These are phyloP conservation scores for Trichoderma sp. DNA, from an alignment of 2,329 filamentous ascomycete species.

Conservation along the genomic window DNA sequence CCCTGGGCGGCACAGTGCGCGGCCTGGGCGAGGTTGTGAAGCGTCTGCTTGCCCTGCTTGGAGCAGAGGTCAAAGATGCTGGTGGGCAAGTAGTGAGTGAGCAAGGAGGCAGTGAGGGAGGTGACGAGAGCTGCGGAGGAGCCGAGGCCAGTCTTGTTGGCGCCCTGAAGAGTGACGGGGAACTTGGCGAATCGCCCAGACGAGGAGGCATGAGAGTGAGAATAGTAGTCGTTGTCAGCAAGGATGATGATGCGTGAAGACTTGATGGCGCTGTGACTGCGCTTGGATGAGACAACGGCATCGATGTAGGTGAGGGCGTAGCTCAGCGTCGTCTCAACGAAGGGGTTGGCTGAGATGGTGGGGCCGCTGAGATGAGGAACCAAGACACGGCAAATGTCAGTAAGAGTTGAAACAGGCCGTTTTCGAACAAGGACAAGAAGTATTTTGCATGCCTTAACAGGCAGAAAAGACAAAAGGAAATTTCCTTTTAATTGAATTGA, in stretches of 20 bases:
- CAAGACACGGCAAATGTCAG: conserved; percentile 5
- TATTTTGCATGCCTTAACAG: not conserved
- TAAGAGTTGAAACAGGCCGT: not conserved
- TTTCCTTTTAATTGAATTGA: not conserved
- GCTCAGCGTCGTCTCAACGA: conserved; percentile 86
- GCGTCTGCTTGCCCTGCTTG: conserved; percentile 53
- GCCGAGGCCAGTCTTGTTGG: conserved; percentile 94
- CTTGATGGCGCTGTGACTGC: conserved; percentile 51
- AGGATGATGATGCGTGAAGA: conserved; percentile 80
- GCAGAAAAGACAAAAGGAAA: not conserved
- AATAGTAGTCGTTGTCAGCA: conserved; percentile 97
- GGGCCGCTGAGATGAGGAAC: conserved; percentile 40
- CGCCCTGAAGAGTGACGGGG: conserved; percentile 68
- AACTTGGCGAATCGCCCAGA: conserved; percentile 70
- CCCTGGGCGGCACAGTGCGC: conserved; percentile 95
- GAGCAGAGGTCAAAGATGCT: conserved; percentile 56
- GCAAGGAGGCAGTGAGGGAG: conserved; percentile 72
- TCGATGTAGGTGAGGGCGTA: conserved; percentile 84
- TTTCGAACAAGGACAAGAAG: not conserved
- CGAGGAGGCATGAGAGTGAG: conserved; percentile 45
- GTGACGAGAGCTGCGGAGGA: conserved; percentile 94
- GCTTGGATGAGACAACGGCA: conserved; percentile 36
- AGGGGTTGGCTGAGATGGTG: conserved; percentile 63
- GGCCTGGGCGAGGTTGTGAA: conserved; percentile 93
- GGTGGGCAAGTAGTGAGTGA: conserved; percentile 69